Evolutionary conservation across 305 asterid species (phyloP), one percentile per base, ranked within the genome.

Genomic region (Plantago coronopus): DNA sequence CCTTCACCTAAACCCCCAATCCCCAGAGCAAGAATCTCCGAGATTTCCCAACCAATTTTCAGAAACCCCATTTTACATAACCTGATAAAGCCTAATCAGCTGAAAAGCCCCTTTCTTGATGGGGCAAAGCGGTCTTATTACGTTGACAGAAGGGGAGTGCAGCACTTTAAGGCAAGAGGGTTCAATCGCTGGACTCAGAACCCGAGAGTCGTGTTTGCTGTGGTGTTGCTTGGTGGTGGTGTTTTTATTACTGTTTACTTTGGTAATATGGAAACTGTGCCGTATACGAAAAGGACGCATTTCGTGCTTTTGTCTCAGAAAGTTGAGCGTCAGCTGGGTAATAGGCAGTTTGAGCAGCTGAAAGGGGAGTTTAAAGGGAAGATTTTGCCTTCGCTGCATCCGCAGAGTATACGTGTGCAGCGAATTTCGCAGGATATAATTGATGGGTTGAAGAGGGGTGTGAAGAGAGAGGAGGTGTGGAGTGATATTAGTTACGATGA

Each of bases 271-370:
- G 95, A 91, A 71, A 78, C 96, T 23, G 83, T 88, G 46, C 98
- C 98, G 34, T 91, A 91, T 67, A 86, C 96, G 0, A 91, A 91
- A 43, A 67, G 98, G 55, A 86, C 83, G 58, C 98, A 91, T 81
- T 78, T 91, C 17, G 95, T 91, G 69, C 71, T 91, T 27, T 55
- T 91, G 64, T 88, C 95, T 1, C 72, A 68, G 42, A 65, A 44
- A 45, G 59, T 84, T 0, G 98, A 91, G 65, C 79, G 46, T 59
- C 62, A 77, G 27, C 21, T 91, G 3, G 98, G 98, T 31, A 95
- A 88, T 65, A 17, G 17, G n/a, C 73, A 84, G 61, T 91, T 91
- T 58, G 69, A 73, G 64, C 65, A 80, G 59, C 0, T 89, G 18
- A 84, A 77, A 65, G 54, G 9, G 7, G 46, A 70, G 55, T 91